Base-by-base conservation (phyloP, 1,284 basidiomycete genomes). In the Irpex lacteus region DNA sequence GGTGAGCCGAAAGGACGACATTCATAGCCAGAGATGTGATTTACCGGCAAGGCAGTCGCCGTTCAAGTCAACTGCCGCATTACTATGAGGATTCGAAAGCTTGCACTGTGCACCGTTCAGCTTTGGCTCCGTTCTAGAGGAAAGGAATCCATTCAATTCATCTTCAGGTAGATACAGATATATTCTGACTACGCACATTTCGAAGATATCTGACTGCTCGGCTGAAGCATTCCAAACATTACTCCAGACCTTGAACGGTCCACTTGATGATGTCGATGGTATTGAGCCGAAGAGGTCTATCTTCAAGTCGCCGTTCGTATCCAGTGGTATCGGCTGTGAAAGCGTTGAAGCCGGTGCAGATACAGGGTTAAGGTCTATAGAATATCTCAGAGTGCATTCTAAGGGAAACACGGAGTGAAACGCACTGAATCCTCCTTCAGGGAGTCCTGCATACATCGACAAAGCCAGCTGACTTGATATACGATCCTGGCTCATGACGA, bases 1-100 rank as follows among this genome's bases (percentile, higher is more conserved):
- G 58, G 62, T 11, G 70, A 66, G 19, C 49, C 44, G 52, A 7
- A 36, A 32, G 9, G 44, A 7, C 38, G 15, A 36, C 38, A 18
- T 50, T 15, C 60, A 11, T 9, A 40, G 21, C 13, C 8, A 57
- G 19, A 55, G 21, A 19, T 1, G 1, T 4, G 26, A 6, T 9
- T 54, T 60, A 91, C 93, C 94, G 66, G 95, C 95, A 5, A 98
- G 82, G 75, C 98, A 99, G 75, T 99, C 97, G 11, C 97, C 97
- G 69, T 99, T 89, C 58, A 99, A 79, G 73, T 99, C 97, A 15
- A 98, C 85, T n/a, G 95, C 92, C 0, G 96, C 95, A 73, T 96
- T 98, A 73, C 92, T 96, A 75, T 99, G 98, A 0, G 96, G 96
- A 68, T 90, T 87, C 2, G 92, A 85, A 9, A 97, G 75, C 11